A percentile compares a stretch with the other conserved stretches of the same genome.
Evolutionary conservation across 495 filamentous ascomycete species (phyloP).

Genomic region (Clohesyomyces aquaticus): DNA sequence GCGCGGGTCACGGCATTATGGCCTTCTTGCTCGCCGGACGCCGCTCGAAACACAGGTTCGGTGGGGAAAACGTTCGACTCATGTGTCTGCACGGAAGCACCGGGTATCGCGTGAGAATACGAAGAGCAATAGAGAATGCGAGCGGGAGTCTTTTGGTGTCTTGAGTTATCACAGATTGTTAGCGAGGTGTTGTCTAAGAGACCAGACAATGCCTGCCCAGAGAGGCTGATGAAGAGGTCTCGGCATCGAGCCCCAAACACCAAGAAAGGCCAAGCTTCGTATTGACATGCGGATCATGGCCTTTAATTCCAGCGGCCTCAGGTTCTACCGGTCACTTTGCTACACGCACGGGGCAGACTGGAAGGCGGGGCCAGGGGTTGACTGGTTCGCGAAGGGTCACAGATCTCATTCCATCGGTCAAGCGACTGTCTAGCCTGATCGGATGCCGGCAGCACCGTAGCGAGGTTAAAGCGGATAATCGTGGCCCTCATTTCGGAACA

Average conservation of each 20-base stretch:
- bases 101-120: not conserved
- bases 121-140: not conserved
- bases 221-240: no score
- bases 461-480: slow-evolving; percentile 14
- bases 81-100: not conserved
- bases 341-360: not conserved
- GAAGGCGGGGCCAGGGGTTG: slow-evolving; percentile 9
- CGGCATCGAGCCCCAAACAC: not conserved
- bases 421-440: not conserved
- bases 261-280: not conserved
- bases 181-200: no score
- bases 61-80: not conserved
- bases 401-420: slow-evolving; percentile 15
- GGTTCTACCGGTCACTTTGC: not conserved
- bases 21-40: not conserved
- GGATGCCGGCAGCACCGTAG: not conserved
- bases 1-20: not conserved
- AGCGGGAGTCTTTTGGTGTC: no score
- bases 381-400: slow-evolving; percentile 27
- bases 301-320: slow-evolving; percentile 4
- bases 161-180: no score
- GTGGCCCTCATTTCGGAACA: not conserved
- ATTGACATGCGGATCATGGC: not conserved
- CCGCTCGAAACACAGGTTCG: not conserved
- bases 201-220: not conserved